These are phyloP conservation scores for Fonsecaea monophora DNA, from an alignment of 2,329 filamentous ascomycete genomes.

Conservation along the genomic window DNA sequence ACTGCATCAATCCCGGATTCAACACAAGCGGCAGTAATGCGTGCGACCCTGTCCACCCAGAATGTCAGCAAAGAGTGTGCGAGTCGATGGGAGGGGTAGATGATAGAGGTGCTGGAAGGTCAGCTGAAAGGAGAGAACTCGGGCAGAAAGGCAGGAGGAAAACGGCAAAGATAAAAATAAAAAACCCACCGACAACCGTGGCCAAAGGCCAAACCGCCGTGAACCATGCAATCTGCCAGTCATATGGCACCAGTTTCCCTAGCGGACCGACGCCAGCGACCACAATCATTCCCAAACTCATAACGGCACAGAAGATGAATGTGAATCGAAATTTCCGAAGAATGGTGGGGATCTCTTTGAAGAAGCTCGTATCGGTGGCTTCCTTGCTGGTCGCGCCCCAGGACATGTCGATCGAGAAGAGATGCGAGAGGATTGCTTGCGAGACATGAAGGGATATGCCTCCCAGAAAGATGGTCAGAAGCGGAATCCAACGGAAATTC, in stretches of 20 bases:
- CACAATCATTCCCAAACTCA: constrained; percentile 58
- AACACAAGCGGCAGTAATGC: constrained; percentile 42
- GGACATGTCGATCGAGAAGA: constrained; percentile 84
- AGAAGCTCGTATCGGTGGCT: constrained; percentile 73
- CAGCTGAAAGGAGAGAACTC: constrained; percentile 57
- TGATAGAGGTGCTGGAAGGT: not conserved
- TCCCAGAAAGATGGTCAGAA: constrained; percentile 78
- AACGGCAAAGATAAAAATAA: not conserved
- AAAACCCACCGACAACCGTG: constrained; percentile 54
- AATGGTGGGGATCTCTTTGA: constrained; percentile 81
- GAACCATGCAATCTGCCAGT: constrained; percentile 65
- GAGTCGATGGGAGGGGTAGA: constrained; percentile 40
- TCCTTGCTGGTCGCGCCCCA: constrained; percentile 89
- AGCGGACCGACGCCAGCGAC: constrained; percentile 49
- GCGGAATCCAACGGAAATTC: constrained; percentile 69
- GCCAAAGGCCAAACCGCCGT: constrained; percentile 66
- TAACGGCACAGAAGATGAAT: constrained; percentile 54
- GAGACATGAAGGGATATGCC: constrained; percentile 81
- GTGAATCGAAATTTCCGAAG: constrained; percentile 75
- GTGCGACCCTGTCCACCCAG: constrained; percentile 43
- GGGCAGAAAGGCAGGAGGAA: not conserved
- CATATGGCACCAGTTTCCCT: constrained; percentile 48
- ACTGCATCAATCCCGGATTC: constrained; percentile 44
- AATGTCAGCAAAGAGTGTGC: not conserved
- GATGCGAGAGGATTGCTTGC: constrained; percentile 78